Evolutionary conservation across 352 stramenopile genomes (phyloP).

Genomic region (Globisporangium irregulare): DNA sequence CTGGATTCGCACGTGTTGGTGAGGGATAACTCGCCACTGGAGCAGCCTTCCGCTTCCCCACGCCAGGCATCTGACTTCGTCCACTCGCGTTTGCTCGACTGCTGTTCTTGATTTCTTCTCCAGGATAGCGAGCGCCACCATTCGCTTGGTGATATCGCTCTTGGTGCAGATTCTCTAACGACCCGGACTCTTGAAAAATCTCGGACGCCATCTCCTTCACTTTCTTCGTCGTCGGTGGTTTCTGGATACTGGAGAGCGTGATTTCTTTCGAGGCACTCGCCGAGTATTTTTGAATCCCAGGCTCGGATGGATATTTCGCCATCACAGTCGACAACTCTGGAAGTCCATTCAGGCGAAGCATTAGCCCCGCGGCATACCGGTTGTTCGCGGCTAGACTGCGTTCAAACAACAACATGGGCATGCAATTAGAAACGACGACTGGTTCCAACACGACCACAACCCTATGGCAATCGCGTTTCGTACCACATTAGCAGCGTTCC

Average conservation of each 20-base stretch:
- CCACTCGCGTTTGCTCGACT: constrained; percentile 7
- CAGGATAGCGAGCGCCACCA: constrained; percentile 8
- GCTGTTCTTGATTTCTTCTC: constrained; percentile 12
- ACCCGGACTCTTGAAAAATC: constrained; percentile 41
- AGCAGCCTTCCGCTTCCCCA: constrained; percentile 29
- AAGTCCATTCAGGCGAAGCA: constrained; percentile 60
- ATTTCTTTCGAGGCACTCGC: constrained; percentile 56
- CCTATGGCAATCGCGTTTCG: background rate
- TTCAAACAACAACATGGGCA: background rate
- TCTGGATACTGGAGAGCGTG: constrained; percentile 45
- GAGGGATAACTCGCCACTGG: constrained; percentile 9
- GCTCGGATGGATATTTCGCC: constrained; percentile 65
- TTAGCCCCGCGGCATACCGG: constrained; percentile 39
- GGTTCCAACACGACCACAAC: background rate
- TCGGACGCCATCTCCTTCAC: constrained; percentile 39
- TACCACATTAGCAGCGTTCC: constrained; percentile 76
- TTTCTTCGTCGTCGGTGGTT: constrained; percentile 25
- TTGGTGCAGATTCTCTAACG: constrained; percentile 29
- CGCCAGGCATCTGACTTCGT: constrained; percentile 7
- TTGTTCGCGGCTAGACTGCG: constrained; percentile 57
- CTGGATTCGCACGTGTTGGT: constrained; percentile 6
- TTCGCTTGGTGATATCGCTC: constrained; percentile 19
- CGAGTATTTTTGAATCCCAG: constrained; percentile 68
- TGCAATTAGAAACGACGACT: background rate
- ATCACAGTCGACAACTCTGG: constrained; percentile 72